Base-by-base conservation (phyloP, 176 grass and related monocot genomes). In the Triticum timopheevii region DNA sequence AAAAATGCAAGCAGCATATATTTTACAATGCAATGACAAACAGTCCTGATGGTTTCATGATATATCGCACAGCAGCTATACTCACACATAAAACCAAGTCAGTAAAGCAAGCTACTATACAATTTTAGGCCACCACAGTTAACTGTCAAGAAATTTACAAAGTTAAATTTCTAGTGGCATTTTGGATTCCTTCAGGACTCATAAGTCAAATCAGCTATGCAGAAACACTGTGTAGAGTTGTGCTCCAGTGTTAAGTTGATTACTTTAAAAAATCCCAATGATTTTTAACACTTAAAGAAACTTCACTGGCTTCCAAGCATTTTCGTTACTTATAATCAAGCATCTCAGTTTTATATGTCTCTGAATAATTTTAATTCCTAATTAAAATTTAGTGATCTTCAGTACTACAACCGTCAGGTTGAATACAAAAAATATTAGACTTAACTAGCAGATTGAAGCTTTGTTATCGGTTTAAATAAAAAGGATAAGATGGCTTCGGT, bases 361-460 rank as follows among this genome's bases (percentile, higher is more conserved):
- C 19, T 81, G 73, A 42, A 65, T 72, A 64, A 78, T 72, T 39
- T 86, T 62, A 19, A 30, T 80, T 64, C 73, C 65, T 78, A 33
- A 76, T 52, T 19, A 78, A 50, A 82, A 54, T 65, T 24, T 83
- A 33, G 54, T 67, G 58, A 83, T 79, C 19, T 79, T 79, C 56
- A 33, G 23, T 65, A 86, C 38, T 13, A 74, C 40, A 87, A 34
- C 19, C 76, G 28, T 77, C 40, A 50, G 80, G 47, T 73, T 67
- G 80, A 44, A 86, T 83, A 38, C 27, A 24, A 62, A 84, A 9
- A 82, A 84, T 45, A 78, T 78, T 82, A 30, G 35, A 81, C 8
- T 78, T 62, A 87, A 86, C 67, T 39, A 84, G 81, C 86, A 86
- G 61, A 86, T 78, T 77, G 38, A 90, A 90, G 86, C 38, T 87